phyloP scores from a whole-genome alignment of 139 green algal genomes.

The Tetradesmus obliquus region DNA sequence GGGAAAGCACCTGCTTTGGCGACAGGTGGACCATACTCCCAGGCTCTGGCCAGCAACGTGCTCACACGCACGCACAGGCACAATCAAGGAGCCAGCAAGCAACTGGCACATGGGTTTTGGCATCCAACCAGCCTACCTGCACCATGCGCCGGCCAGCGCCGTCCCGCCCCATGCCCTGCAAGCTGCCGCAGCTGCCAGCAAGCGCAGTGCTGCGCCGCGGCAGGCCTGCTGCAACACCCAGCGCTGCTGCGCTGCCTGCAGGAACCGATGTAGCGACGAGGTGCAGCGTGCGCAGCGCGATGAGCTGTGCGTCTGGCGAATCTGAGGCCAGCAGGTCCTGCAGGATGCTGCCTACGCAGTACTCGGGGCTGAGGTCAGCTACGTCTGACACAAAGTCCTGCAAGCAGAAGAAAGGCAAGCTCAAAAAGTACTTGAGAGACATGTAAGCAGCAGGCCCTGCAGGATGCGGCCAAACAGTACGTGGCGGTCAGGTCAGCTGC shows the following conservation, averaged over 20 bases:
- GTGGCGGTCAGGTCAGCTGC: constrained; percentile 69
- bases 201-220: constrained; percentile 1
- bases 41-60: too few species aligned
- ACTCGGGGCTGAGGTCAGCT: constrained; percentile 70
- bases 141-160: constrained; percentile 33
- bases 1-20: too few species aligned
- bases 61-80: too few species aligned
- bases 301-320: constrained; percentile 23
- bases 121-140: not conserved
- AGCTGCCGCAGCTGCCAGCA: not conserved
- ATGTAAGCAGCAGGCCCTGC: constrained; percentile 72
- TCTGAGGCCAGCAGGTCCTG: constrained; percentile 77
- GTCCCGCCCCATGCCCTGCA: too few species aligned
- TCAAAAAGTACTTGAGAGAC: not conserved
- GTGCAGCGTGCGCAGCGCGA: constrained; percentile 21
- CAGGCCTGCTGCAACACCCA: not conserved
- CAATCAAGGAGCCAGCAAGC: too few species aligned
- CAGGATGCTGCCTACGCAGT: constrained; percentile 73
- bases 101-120: too few species aligned
- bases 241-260: not conserved
- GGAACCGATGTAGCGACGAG: constrained; percentile 34
- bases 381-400: constrained; percentile 69
- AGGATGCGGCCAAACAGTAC: constrained; percentile 77
- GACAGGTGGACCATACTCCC: too few species aligned
- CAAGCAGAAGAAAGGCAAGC: not conserved